These are phyloP conservation scores for Lentinula boryana DNA, from an alignment of 768 basidiomycete species.

Conservation along the genomic window DNA sequence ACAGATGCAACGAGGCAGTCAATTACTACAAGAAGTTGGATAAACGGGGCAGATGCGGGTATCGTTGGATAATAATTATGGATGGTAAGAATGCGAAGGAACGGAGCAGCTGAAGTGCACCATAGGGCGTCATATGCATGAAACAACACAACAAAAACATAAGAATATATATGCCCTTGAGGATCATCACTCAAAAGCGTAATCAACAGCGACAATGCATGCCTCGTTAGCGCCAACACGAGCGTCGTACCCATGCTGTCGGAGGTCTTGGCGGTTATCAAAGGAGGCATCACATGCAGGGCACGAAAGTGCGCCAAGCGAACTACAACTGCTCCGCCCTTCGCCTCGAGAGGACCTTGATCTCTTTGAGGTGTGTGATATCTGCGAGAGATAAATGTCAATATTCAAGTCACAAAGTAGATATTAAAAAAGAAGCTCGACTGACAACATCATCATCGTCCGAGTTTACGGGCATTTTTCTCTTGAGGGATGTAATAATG, in stretches of 20 bases:
- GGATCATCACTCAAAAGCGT: constrained; percentile 53
- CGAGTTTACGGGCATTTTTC: constrained; percentile 35
- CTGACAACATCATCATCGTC: constrained; percentile 33
- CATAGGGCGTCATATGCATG: neutral
- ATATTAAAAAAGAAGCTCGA: constrained; percentile 2
- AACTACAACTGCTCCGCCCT: constrained; percentile 21
- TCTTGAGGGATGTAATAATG: constrained; percentile 33
- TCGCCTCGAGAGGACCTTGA: constrained; percentile 37
- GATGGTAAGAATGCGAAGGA: neutral
- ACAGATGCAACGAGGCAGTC: constrained; percentile 19
- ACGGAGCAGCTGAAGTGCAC: neutral
- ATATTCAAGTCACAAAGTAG: constrained; percentile 1
- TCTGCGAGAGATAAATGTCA: constrained; percentile 24
- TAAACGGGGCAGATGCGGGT: neutral
- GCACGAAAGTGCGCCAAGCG: constrained; percentile 55
- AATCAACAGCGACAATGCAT: constrained; percentile 68
- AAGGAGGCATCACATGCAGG: constrained; percentile 72
- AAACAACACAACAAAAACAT: neutral
- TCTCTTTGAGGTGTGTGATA: constrained; percentile 52
- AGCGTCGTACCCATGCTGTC: constrained; percentile 52
- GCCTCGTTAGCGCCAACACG: constrained; percentile 52
- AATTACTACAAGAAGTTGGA: constrained; percentile 14
- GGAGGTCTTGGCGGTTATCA: constrained; percentile 49
- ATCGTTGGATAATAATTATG: neutral
- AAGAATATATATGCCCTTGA: neutral